Evolutionary conservation across 331 rosid genomes (phyloP), one percentile per base, ranked within the genome.

Genomic region (Phaseolus coccineus): DNA sequence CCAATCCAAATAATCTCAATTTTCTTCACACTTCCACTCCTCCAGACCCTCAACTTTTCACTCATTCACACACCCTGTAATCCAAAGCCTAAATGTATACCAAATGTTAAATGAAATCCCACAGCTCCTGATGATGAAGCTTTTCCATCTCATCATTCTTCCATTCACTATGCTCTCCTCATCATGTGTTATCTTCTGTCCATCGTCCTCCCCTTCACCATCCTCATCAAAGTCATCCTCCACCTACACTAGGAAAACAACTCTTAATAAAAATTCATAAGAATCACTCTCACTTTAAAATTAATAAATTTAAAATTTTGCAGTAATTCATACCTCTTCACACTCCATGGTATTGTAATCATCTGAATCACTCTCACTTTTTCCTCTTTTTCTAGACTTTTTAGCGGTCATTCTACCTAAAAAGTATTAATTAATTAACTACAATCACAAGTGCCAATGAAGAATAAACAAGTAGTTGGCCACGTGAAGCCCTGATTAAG

Each of bases 41-140:
- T 0, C 22, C 22, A 19, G 0, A 19, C 22, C 22, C 22, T 19
- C 22, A 19, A 19, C 0, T 19, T 19, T 19, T 19, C 22, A 19
- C 22, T 19, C n/a, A n/a, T n/a, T n/a, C n/a, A n/a, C n/a, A n/a
- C 22, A 19, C 22, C 22, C 22, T 19, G 0, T 19, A 19, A 19
- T 19, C 22, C 22, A 19, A 19, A 19, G 22, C 0, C 22, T 19
- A 71, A 66, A 44, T 25, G 66, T 31, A 24, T n/a, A 63, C 35
- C 28, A 30, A 56, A 9, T 73, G 46, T 28, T 27, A 62, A 59
- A 0, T 16, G 8, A 58, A 83, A 81, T 47, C 98, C 88, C 83
- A 95, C 98, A 78, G 85, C 77, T 95, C 94, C 86, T 90, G 91
- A 19, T 85, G 76, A 66, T 89, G 91, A 55, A 92, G 97, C 33